A percentile compares a stretch with the other conserved stretches of the same genome.
These are phyloP conservation scores for Nicotiana benthamiana DNA, from an alignment of 257 asterid species.

Conservation along the genomic window DNA sequence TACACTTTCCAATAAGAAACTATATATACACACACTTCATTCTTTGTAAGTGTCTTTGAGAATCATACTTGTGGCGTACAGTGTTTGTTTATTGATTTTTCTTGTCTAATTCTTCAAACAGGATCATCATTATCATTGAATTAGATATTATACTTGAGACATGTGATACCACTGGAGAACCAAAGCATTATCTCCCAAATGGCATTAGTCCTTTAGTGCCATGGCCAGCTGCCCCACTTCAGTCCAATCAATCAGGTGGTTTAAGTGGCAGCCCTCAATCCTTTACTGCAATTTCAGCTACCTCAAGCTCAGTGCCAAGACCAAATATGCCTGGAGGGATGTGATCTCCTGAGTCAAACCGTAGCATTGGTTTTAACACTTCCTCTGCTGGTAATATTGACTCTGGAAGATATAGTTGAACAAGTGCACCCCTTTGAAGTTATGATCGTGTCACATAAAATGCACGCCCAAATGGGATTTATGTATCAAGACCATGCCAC, in stretches of 20 bases:
- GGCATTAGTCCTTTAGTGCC: constrained; percentile 31
- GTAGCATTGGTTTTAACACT: constrained; percentile 30
- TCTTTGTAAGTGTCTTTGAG: not conserved
- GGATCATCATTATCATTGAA: constrained; percentile 72
- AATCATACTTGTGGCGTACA: not conserved
- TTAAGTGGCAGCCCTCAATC: constrained; percentile 21
- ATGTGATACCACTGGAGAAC: constrained; percentile 70
- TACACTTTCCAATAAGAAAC: not conserved
- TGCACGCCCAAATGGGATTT: no score
- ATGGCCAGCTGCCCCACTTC: constrained; percentile 31
- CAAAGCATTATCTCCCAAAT: constrained; percentile 33
- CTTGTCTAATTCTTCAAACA: constrained; percentile 28
- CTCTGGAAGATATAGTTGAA: constrained; percentile 31
- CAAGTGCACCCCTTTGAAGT: constrained; percentile 17
- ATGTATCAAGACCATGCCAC: no score
- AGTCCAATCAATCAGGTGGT: constrained; percentile 31
- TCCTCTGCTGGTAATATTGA: constrained; percentile 32
- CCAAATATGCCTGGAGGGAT: constrained; percentile 35
- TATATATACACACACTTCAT: not conserved
- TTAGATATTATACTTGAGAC: constrained; percentile 48
- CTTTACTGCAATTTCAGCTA: constrained; percentile 21
- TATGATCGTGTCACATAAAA: no score
- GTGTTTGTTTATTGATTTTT: constrained; percentile 5
- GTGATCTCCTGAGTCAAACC: constrained; percentile 31
- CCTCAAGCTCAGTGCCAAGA: constrained; percentile 29